phyloP scores from a whole-genome alignment of 495 filamentous ascomycete genomes.

The Entonaema liquescens region DNA sequence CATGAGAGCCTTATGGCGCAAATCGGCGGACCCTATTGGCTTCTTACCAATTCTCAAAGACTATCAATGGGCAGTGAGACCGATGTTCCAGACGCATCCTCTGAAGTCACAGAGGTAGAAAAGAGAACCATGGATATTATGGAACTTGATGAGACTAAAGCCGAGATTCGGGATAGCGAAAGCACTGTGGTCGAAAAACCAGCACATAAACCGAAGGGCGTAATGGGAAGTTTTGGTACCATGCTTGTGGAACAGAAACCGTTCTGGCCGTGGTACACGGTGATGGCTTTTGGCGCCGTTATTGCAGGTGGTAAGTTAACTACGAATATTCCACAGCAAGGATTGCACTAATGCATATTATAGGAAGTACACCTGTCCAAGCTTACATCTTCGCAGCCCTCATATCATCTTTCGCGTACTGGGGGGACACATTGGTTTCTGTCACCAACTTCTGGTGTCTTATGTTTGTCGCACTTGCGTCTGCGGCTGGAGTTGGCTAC shows the following conservation, averaged over 20 bases:
- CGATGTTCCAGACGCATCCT: conserved; percentile 28
- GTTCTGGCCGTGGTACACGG: conserved; percentile 57
- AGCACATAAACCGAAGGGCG: conserved; percentile 45
- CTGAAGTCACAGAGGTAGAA: conserved; percentile 46
- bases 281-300: conserved; percentile 57
- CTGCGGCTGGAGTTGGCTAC: conserved; percentile 61
- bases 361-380: conserved; percentile 57
- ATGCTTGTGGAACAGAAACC: conserved; percentile 59
- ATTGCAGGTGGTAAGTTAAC: conserved; percentile 59
- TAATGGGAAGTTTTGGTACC: conserved; percentile 55
- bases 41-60: conserved; percentile 62
- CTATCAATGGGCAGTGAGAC: conserved; percentile 44
- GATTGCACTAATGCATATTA: conserved; percentile 27
- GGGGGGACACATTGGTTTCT: conserved; percentile 49
- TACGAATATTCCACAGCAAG: not conserved
- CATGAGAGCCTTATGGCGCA: conserved; percentile 70
- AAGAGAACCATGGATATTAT: conserved; percentile 54
- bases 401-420: conserved; percentile 58
- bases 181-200: conserved; percentile 31
- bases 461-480: conserved; percentile 69
- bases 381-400: conserved; percentile 60
- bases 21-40: conserved; percentile 64
- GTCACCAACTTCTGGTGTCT: conserved; percentile 68
- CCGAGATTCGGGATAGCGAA: conserved; percentile 31
- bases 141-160: conserved; percentile 40